Base-by-base conservation (phyloP, 2,329 filamentous ascomycete species). In the Aspergillus nomiae region DNA sequence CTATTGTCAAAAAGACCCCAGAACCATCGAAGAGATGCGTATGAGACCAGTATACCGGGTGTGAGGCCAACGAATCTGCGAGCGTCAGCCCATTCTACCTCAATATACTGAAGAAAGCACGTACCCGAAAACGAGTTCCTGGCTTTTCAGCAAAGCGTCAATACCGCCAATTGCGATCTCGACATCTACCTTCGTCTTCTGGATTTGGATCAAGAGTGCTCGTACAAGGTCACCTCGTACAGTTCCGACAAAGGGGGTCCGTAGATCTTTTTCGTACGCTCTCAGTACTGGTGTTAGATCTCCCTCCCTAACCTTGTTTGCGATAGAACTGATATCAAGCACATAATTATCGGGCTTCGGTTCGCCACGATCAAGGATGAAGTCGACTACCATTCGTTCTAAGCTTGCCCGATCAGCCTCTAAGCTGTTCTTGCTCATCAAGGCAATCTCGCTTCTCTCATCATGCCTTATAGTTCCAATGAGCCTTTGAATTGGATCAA, bases 121-220 rank as follows among this genome's bases (percentile, higher is more conserved):
- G 59, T 75, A 84, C 78, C 85, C 95, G 80, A 99, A 99, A 28
- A 99, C 92, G 55, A 99, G 85, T 75, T 99, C 94, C 75, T 99
- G 95, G 73, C 94, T 97, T 81, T 95, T 97, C 62, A 99, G 85
- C 36, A 99, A 85, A 38, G 92, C 88, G 81, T 99, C 94, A 68
- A 99, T 99, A 21, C 95, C 95, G 63, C 91, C 92, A 81, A 99
- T 94, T 16, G 95, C 95, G 65, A 98, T 89, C 77, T 99, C 95
- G 14, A 99, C 89, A 73, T 99, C 95, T 10, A 99, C 95, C 82
- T 99, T 99, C 26, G 95, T 98, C 84, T 99, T 99, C 74, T 99
- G 95, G 43, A 99, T 90, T 75, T 99, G 95, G 60, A 99, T 98
- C 51, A 99, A 84, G 32, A 99, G 86, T 5, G 94, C 93, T 58